phyloP scores from a whole-genome alignment of 805 yeast genomes.

The Jamesozyma piceae region DNA sequence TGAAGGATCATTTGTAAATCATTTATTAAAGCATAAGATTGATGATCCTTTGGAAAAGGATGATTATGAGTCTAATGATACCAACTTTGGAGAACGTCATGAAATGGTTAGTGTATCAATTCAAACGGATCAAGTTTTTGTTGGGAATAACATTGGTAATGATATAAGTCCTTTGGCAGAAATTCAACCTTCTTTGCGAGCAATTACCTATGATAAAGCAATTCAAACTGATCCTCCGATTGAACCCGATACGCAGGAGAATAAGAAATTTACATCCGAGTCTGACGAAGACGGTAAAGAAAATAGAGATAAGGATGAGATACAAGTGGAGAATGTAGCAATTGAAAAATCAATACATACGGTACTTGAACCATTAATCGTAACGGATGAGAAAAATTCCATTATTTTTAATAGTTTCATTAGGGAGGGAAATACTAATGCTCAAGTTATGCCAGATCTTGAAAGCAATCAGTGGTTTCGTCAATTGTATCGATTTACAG shows the following conservation, averaged over 20 bases:
- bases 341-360: neutral
- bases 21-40: slow-evolving; percentile 5
- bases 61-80: too few species aligned
- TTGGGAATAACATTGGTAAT: neutral
- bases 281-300: neutral
- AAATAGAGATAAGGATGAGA: neutral
- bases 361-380: neutral
- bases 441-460: neutral
- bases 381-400: slow-evolving; percentile 1
- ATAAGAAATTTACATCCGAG: neutral
- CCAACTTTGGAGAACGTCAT: neutral
- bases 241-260: neutral
- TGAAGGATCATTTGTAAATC: slow-evolving; percentile 6
- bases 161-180: slow-evolving; percentile 1
- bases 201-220: slow-evolving; percentile 20
- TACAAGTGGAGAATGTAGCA: neutral
- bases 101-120: slow-evolving; percentile 13
- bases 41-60: neutral
- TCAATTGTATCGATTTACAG: neutral
- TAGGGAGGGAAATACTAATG: neutral
- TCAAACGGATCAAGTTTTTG: slow-evolving; percentile 16
- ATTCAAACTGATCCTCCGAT: slow-evolving; percentile 17
- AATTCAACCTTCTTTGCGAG: too few species aligned
- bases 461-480: too few species aligned
- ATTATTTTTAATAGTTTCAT: neutral